These are phyloP conservation scores for Phytopythium cucurbitacearum DNA, from an alignment of 352 stramenopile genomes.

Conservation along the genomic window DNA sequence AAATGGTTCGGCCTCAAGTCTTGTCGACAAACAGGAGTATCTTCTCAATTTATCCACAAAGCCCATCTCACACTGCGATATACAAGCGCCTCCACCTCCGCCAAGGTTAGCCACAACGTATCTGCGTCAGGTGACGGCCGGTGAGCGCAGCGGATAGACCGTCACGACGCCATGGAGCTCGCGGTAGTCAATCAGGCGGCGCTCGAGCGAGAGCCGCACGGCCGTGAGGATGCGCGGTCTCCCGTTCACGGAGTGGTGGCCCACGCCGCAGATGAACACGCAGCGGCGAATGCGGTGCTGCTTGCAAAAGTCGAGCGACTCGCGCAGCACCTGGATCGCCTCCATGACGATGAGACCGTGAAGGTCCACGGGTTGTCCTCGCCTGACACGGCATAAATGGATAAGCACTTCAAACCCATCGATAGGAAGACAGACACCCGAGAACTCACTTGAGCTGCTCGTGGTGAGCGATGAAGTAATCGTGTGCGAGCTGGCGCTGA, in stretches of 20 bases:
- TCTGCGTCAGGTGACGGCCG: conserved; percentile 10
- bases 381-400: conserved; percentile 13
- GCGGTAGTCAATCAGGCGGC: conserved; percentile 54
- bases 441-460: conserved; percentile 41
- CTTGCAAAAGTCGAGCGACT: conserved; percentile 58
- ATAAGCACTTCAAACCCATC: conserved; percentile 10
- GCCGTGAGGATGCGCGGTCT: conserved; percentile 57
- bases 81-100: background rate
- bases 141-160: conserved; percentile 58
- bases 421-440: conserved; percentile 4
- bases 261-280: conserved; percentile 56
- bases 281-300: conserved; percentile 55
- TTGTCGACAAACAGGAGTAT: no score
- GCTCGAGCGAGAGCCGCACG: conserved; percentile 53
- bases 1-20: no score
- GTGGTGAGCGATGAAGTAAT: conserved; percentile 49
- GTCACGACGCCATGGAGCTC: conserved; percentile 51
- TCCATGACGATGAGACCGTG: conserved; percentile 70
- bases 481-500: conserved; percentile 57
- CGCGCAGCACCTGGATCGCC: conserved; percentile 45
- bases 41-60: background rate
- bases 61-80: background rate
- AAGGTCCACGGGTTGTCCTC: conserved; percentile 50
- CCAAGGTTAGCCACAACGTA: no score
- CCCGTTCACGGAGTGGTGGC: conserved; percentile 64